Evolutionary conservation across 257 asterid species (phyloP), one percentile per base, ranked within the genome.

Genomic region (Solanum paucissectum): DNA sequence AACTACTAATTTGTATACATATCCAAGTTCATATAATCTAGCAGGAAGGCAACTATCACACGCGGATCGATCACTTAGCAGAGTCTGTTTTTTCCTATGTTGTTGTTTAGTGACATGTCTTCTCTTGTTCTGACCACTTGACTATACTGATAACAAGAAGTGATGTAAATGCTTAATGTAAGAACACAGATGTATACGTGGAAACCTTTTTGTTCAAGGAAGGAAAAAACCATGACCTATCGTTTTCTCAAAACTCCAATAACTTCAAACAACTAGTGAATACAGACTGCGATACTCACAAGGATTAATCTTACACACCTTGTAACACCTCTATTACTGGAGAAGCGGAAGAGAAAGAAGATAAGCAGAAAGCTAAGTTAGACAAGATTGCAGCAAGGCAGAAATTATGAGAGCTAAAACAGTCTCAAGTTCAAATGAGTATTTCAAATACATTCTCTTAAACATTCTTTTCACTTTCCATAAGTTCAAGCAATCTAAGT

Each of bases 101-200:
- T 95, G 98, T 73, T 91, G 94, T 88, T 91, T 92, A 84, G 75
- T 92, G 10, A 87, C 92, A 33, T 95, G 94, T 76, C 94, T 95
- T 62, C 69, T 95, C 20, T 74, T 92, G 84, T 95, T 95, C 83
- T 95, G 89, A 92, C 18, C 55, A 44, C 55, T 44, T 44, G 6
- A 44, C 18, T 44, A 12, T 44, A 44, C 55, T 12, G 55, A 44
- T 44, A 44, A 44, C 18, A 44, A 12, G 18, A 44, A 12, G 55
- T 44, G 12, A 44, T 44, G 55, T 44, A 44, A 44, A 44, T 44
- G 1, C 6, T 44, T 44, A 44, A 44, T 12, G 55, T 44, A 44
- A 44, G 55, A 44, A 44, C 52, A 44, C 5, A 12, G 0, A 44
- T 44, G 52, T 44, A 1, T 0, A 44, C 52, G 0, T 44, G 18